phyloP scores from a whole-genome alignment of 768 basidiomycete genomes.

The Boletellus sp. region DNA sequence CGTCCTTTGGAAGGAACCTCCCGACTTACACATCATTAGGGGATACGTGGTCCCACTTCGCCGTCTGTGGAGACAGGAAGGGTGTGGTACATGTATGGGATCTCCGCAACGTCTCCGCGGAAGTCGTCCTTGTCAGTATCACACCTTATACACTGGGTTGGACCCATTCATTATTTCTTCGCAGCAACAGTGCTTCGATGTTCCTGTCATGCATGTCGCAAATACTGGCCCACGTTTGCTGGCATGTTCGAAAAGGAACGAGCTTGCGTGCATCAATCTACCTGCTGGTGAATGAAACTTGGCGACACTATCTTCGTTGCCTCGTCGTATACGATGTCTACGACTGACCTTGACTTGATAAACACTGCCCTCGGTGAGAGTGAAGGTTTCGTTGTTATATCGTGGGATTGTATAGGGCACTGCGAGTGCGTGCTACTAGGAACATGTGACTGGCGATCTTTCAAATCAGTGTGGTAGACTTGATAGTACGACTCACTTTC shows the following conservation, averaged over 20 bases:
- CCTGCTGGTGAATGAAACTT: neutral
- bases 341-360: too few relatives aligned
- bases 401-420: too few relatives aligned
- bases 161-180: neutral
- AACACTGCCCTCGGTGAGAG: neutral
- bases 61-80: slow-evolving; percentile 42
- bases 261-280: slow-evolving; percentile 28
- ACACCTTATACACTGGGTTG: neutral
- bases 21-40: slow-evolving; percentile 20
- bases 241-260: slow-evolving; percentile 39
- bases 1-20: slow-evolving; percentile 5
- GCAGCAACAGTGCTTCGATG: slow-evolving; percentile 35
- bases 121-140: slow-evolving; percentile 23
- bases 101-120: slow-evolving; percentile 35
- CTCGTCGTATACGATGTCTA: neutral
- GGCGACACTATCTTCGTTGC: too few relatives aligned
- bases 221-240: slow-evolving; percentile 33
- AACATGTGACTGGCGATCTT: too few relatives aligned
- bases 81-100: slow-evolving; percentile 49
- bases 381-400: too few relatives aligned
- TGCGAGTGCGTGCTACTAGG: too few relatives aligned
- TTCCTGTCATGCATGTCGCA: slow-evolving; percentile 38
- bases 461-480: too few relatives aligned
- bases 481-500: neutral
- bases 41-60: slow-evolving; percentile 32